phyloP scores from a whole-genome alignment of 768 basidiomycete species.

The Leccinum olivaceopallidum region DNA sequence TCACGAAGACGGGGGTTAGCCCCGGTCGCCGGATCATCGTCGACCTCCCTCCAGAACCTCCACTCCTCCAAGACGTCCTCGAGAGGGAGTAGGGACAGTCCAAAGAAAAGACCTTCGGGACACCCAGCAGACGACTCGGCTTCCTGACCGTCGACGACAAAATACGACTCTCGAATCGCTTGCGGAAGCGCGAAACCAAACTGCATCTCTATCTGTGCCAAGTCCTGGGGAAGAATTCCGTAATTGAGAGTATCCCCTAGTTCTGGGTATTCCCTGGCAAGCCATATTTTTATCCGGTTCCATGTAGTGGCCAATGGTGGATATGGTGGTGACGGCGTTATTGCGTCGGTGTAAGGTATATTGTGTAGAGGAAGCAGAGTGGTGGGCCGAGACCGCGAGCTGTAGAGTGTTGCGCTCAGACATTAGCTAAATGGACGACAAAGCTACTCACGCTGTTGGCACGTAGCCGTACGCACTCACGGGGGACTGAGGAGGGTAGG shows the following conservation, averaged over 20 bases:
- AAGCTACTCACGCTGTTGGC: conserved; percentile 49
- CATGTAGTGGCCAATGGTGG: conserved; percentile 85
- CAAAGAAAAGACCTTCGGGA: conserved; percentile 91
- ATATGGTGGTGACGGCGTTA: conserved; percentile 46
- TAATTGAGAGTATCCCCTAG: conserved; percentile 95
- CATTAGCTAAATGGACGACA: conserved; percentile 7
- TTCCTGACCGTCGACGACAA: conserved; percentile 90
- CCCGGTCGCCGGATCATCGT: conserved; percentile 83
- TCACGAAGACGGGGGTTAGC: conserved; percentile 70
- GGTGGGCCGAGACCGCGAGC: conserved; percentile 47
- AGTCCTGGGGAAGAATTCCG: conserved; percentile 77
- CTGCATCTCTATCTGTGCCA: conserved; percentile 79
- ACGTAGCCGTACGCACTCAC: conserved; percentile 58
- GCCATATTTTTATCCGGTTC: conserved; percentile 81
- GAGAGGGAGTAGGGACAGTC: conserved; percentile 87
- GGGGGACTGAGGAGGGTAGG: conserved; percentile 73
- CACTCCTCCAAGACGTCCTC: conserved; percentile 96
- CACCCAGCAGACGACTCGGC: conserved; percentile 86
- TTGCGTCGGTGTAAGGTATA: conserved; percentile 43
- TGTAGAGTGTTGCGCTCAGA: conserved; percentile 12
- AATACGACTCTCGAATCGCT: conserved; percentile 89
- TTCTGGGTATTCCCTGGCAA: conserved; percentile 86
- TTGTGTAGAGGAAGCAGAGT: conserved; percentile 72
- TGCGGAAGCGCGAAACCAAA: conserved; percentile 83
- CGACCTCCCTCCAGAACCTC: conserved; percentile 94